Percentiles rank a stretch among this genome's conserved stretches.
Conservation (phyloP, 306 rosid species). For the Sophora flavescens region DNA sequence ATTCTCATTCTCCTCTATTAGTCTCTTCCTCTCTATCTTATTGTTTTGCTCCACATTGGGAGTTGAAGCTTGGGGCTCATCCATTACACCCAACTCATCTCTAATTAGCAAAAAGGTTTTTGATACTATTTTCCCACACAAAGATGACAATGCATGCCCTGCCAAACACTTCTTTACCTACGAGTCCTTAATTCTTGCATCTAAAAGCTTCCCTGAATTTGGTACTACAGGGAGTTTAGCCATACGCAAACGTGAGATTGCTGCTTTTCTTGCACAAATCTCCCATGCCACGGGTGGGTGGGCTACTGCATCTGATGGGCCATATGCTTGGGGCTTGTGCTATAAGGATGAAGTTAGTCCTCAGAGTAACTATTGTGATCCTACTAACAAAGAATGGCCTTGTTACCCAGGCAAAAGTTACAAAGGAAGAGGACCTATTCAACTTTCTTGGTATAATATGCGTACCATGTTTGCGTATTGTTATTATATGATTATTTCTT, state of each 20-base stretch:
- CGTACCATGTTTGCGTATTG: not conserved
- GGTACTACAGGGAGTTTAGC: conserved; percentile 56
- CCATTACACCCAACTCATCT: conserved; percentile 51
- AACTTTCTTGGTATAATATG: conserved; percentile 76
- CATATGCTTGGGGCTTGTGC: conserved; percentile 88
- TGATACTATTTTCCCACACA: conserved; percentile 69
- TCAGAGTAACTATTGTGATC: conserved; percentile 71
- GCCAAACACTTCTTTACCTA: conserved; percentile 80
- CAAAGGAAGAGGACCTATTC: conserved; percentile 90
- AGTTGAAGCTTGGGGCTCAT: conserved; percentile 36
- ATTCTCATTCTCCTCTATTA: conserved; percentile 1
- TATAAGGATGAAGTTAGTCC: conserved; percentile 83
- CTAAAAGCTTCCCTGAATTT: conserved; percentile 63
- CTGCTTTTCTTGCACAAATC: conserved; percentile 88
- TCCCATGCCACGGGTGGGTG: conserved; percentile 93
- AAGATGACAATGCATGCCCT: conserved; percentile 84
- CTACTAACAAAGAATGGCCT: conserved; percentile 67
- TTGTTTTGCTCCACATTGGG: conserved; percentile 9
- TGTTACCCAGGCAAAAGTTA: conserved; percentile 73
- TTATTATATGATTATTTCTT: not conserved
- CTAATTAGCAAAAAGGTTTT: conserved; percentile 54
- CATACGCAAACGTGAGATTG: conserved; percentile 80
- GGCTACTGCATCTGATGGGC: conserved; percentile 94
- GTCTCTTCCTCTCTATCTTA: conserved; percentile 5
- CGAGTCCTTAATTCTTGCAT: conserved; percentile 65